Evolutionary conservation across 352 stramenopile genomes (phyloP).

Genomic region (Blastocystis sp.): DNA sequence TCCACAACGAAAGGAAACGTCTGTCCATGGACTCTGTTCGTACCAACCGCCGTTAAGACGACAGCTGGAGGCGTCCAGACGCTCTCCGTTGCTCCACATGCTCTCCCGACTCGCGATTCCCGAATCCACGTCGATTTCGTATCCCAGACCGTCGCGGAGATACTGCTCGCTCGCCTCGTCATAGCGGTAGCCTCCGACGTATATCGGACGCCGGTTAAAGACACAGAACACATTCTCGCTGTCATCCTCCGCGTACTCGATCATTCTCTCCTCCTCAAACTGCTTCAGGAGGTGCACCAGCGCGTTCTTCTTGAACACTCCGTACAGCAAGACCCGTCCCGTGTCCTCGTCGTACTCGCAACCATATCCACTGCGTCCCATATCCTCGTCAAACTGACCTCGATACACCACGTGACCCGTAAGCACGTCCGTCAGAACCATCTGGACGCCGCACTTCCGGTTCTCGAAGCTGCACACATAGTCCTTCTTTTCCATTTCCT

Average conservation of each 20-base stretch:
- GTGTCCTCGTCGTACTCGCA: background rate
- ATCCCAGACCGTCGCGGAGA: background rate
- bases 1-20: too few species aligned
- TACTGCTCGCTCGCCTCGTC: background rate
- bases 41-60: too few species aligned
- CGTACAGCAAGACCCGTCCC: background rate
- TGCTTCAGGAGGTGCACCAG: background rate
- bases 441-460: background rate
- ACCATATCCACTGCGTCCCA: background rate
- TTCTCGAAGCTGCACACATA: background rate
- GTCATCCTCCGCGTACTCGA: background rate
- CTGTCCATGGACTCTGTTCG: too few species aligned
- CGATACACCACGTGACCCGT: background rate
- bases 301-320: background rate
- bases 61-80: too few species aligned
- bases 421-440: background rate
- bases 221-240: background rate
- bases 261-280: background rate
- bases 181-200: background rate
- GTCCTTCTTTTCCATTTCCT: background rate
- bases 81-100: background rate
- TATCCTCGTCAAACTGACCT: background rate
- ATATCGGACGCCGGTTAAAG: background rate
- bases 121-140: background rate
- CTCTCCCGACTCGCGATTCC: background rate